Percentiles rank a stretch among this genome's conserved stretches.
Evolutionary conservation across 257 asterid species (phyloP).

Genomic region (Ocimum tenuiflorum): DNA sequence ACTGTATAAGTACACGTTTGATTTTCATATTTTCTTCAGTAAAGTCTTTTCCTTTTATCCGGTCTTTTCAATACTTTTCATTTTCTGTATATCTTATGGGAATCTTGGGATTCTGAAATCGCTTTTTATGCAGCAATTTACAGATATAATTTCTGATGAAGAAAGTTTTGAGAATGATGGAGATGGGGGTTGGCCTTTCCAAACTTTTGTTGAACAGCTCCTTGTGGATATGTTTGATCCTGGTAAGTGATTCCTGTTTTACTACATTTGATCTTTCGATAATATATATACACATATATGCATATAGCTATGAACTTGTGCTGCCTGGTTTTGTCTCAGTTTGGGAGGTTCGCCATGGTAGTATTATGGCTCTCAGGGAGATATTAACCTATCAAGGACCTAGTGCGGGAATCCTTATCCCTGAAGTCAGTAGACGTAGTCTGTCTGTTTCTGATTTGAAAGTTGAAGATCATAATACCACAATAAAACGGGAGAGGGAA

Average conservation of each 20-base stretch:
- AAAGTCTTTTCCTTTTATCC: slow-evolving; percentile 12
- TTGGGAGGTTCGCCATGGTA: slow-evolving; percentile 99
- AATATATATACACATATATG: background rate
- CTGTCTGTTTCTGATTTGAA: slow-evolving; percentile 27
- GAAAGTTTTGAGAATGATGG: slow-evolving; percentile 70
- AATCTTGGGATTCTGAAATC: slow-evolving; percentile 21
- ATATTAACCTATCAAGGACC: slow-evolving; percentile 93
- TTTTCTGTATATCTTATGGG: background rate
- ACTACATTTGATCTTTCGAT: slow-evolving; percentile 11
- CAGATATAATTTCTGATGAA: slow-evolving; percentile 71
- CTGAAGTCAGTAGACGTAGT: slow-evolving; percentile 42
- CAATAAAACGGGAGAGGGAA: slow-evolving; percentile 53
- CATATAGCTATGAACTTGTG: slow-evolving; percentile 12
- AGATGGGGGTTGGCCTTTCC: slow-evolving; percentile 92
- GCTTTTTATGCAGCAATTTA: slow-evolving; percentile 58
- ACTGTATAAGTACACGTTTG: background rate
- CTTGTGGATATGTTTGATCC: slow-evolving; percentile 94
- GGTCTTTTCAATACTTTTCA: background rate
- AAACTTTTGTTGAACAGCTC: slow-evolving; percentile 83
- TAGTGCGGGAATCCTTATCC: slow-evolving; percentile 68
- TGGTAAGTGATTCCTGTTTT: slow-evolving; percentile 33
- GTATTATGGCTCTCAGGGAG: slow-evolving; percentile 98
- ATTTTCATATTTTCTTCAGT: slow-evolving; percentile 1
- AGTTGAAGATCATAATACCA: slow-evolving; percentile 31
- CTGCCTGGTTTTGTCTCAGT: slow-evolving; percentile 38